Conservation (phyloP, 495 filamentous ascomycete species). For the Lindgomyces ingoldianus region DNA sequence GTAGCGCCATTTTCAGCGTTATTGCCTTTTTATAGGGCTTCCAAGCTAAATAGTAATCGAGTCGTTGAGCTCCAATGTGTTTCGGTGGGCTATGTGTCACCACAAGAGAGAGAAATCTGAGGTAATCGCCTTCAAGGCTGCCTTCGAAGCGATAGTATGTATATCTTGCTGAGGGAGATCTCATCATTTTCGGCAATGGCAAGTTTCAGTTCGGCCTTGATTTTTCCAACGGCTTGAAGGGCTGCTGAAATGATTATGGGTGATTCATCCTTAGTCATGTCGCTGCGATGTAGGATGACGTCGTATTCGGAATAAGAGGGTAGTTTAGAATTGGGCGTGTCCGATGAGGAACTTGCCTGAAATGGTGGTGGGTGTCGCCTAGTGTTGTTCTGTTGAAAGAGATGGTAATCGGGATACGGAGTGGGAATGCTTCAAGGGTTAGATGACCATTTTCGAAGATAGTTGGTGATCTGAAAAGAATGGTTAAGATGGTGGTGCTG, state of each 20-base stretch:
- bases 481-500: not conserved
- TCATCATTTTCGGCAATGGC: slow-evolving; percentile 36
- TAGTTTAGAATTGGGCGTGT: slow-evolving; percentile 25
- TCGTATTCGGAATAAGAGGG: slow-evolving; percentile 13
- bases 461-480: not conserved
- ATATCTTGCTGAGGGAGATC: slow-evolving; percentile 27
- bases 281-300: slow-evolving; percentile 35
- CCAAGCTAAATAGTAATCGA: slow-evolving; percentile 1
- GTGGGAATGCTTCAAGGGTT: slow-evolving; percentile 2
- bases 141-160: slow-evolving; percentile 23
- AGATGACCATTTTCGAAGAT: not conserved
- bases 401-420: slow-evolving; percentile 7
- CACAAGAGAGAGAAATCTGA: slow-evolving; percentile 17
- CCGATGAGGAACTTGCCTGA: slow-evolving; percentile 24
- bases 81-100: slow-evolving; percentile 38
- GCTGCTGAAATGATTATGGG: slow-evolving; percentile 1
- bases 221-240: slow-evolving; percentile 5
- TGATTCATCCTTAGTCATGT: slow-evolving; percentile 30
- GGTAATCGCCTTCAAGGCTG: slow-evolving; percentile 4
- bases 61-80: slow-evolving; percentile 34
- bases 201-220: slow-evolving; percentile 26
- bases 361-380: not conserved
- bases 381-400: not conserved
- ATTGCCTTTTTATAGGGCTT: not conserved
- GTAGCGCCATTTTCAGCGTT: slow-evolving; percentile 7